phyloP scores from a whole-genome alignment of 108 stramenopile genomes.

The Epithemia pelagica region DNA sequence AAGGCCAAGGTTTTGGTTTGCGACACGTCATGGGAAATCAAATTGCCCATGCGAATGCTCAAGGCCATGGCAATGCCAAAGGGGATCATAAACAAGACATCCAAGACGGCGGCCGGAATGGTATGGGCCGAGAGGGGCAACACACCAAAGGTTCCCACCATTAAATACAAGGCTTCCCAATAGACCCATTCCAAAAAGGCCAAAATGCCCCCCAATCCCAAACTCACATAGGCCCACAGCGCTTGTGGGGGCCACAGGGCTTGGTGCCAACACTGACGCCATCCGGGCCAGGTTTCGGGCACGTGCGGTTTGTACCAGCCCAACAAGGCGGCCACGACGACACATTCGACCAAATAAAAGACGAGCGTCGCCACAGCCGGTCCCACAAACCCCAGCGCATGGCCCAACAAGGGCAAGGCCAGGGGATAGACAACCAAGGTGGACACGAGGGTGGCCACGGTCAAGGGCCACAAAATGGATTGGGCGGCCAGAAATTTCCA shows the following conservation, averaged over 20 bases:
- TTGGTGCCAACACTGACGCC: background rate
- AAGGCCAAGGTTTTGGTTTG: conserved; percentile 20
- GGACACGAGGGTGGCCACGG: conserved; percentile 14
- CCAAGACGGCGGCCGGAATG: conserved; percentile 28
- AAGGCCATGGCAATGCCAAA: conserved; percentile 33
- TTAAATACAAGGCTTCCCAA: conserved; percentile 28
- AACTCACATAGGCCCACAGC: conserved; percentile 4
- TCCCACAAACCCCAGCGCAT: conserved; percentile 26
- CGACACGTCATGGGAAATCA: conserved; percentile 17
- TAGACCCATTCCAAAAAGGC: conserved; percentile 38
- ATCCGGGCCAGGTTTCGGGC: conserved; percentile 35
- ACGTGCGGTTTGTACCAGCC: conserved; percentile 23
- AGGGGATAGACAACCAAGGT: conserved; percentile 24
- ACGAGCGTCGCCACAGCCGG: conserved; percentile 22
- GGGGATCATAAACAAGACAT: conserved; percentile 28
- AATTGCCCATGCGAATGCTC: conserved; percentile 31
- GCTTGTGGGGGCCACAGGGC: conserved; percentile 6
- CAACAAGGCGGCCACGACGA: conserved; percentile 2
- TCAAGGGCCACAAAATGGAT: conserved; percentile 30
- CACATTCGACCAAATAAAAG: conserved; percentile 20
- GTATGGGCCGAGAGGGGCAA: conserved; percentile 38
- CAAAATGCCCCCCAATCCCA: conserved; percentile 44
- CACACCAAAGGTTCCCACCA: conserved; percentile 40
- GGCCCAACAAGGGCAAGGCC: conserved; percentile 15
- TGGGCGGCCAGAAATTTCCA: conserved; percentile 49